Base-by-base conservation (phyloP, 2,329 filamentous ascomycete species). In the Zymoseptoria crescenta region DNA sequence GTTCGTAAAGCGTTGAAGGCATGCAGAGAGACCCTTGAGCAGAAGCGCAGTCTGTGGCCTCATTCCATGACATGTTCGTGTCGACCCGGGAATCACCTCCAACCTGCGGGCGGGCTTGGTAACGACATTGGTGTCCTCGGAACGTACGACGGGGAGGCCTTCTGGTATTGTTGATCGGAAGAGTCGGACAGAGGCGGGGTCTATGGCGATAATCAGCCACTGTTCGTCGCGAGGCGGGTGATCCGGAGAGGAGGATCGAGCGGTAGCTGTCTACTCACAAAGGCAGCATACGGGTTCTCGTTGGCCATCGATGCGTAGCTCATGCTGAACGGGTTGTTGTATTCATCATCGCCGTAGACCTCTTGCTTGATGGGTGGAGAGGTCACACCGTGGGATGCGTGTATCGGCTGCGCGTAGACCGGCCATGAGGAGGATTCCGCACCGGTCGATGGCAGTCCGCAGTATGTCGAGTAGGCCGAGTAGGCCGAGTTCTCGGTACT, bases 151-250 rank as follows among this genome's bases (percentile, higher is more conserved):
- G 76, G 75, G 54, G 75, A 77, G 56, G 69, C 72, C n/a, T 71
- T 68, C 49, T 66, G 65, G 56, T 86, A 89, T 72, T 85, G 82
- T 68, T 88, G 86, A 73, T 85, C 55, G n/a, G 64, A 88, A 28
- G 85, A 87, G 72, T 88, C 86, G 69, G 86, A 88, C 68, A 91
- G 83, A 70, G 88, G 86, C 76, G 88, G 88, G 74, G 88, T 91
- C 88, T 91, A 77, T 60, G 53, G 45, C 58, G 58, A 56, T 52
- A 49, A 68, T 71, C 66, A 72, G 69, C 65, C 67, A 61, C 58
- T 62, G 58, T 58, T 65, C 60, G 60, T 61, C 53, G 61, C 9
- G 64, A 58, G 59, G 64, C 28, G 41, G 61, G 56, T 59, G 60
- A 59, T 50, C 54, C 59, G 58, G 55, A 57, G 59, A 19, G 59